A percentile compares a stretch with the other conserved stretches of the same genome.
Evolutionary conservation across 495 filamentous ascomycete species (phyloP).

Genomic region (Aspergillus panamensis): DNA sequence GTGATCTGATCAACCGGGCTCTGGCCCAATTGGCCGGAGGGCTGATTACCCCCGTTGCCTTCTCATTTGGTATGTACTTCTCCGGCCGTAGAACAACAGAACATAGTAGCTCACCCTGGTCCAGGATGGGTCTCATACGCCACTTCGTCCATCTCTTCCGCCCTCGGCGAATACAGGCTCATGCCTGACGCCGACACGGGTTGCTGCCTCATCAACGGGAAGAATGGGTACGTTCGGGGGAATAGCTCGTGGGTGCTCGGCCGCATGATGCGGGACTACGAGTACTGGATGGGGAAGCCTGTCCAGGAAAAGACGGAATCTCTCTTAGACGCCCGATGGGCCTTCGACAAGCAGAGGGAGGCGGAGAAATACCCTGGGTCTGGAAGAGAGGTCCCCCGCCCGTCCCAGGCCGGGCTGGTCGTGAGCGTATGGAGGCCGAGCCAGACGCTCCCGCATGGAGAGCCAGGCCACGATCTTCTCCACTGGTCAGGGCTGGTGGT

Average conservation of each 20-base stretch:
- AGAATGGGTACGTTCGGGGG: slow-evolving; percentile 37
- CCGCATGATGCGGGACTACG: slow-evolving; percentile 47
- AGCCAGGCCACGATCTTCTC: slow-evolving; percentile 27
- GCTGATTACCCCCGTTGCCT: slow-evolving; percentile 44
- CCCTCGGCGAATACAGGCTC: slow-evolving; percentile 44
- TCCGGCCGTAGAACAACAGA: no score
- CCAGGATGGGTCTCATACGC: slow-evolving; percentile 47
- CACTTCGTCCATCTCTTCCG: slow-evolving; percentile 35
- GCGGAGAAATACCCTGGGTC: slow-evolving; percentile 7
- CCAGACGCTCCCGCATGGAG: neutral
- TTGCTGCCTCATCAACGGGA: slow-evolving; percentile 41
- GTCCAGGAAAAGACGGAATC: slow-evolving; percentile 15
- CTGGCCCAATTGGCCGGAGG: slow-evolving; percentile 43
- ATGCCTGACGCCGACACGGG: slow-evolving; percentile 25
- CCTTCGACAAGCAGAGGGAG: slow-evolving; percentile 13
- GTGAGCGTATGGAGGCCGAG: slow-evolving; percentile 21
- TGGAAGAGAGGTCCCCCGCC: slow-evolving; percentile 6
- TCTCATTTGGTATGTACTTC: slow-evolving; percentile 54
- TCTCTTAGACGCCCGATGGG: slow-evolving; percentile 17
- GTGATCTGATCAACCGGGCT: slow-evolving; percentile 45
- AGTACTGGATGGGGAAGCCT: slow-evolving; percentile 31
- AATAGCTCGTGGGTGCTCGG: slow-evolving; percentile 51
- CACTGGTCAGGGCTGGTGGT: slow-evolving; percentile 35
- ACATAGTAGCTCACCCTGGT: no score
- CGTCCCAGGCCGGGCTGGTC: slow-evolving; percentile 19